Evolutionary conservation across 2,329 filamentous ascomycete species (phyloP), one percentile per base, ranked within the genome.

Genomic region (Ophiostoma sp.): DNA sequence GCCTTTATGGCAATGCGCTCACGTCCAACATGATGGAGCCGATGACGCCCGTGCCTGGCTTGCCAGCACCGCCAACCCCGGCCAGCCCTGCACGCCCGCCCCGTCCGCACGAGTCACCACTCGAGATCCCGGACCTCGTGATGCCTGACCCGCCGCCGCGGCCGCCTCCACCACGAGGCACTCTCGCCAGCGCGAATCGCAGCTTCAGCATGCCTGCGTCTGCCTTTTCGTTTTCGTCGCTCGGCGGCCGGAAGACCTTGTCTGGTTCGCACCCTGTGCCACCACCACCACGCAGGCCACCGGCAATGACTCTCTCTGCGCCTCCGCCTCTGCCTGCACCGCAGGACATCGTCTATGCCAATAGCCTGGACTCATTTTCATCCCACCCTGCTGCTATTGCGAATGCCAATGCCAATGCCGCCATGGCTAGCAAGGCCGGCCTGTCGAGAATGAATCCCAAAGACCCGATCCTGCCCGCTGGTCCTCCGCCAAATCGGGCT

Each of bases 401-500:
- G 16, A 63, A 44, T 5, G 18, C n/a, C n/a, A 42, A 40, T 18
- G 60, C 60, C 1, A 62, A 38, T 9, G 42, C 14, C 16, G 40
- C 40, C 40, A 9, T 16, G 18, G 3, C 40, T 16, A 41, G 9
- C 6, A 27, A 60, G 38, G 18, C 27, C 27, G 27, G 27, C 27
- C 27, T 27, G 27, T 27, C 40, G 7, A 40, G 38, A 16, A 27
- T 52, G 40, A 58, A 44, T 52, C 40, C 40, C 1, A 45, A 52
- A 16, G 68, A 44, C 18, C 12, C 66, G 5, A 41, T 64, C 16
- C 47, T 64, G 74, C 79, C 27, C 1, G 40, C 72, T 4, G 80
- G 81, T 0, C 81, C 83, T 0, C 81, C 82, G 0, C 82, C 82
- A 0, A 80, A 71, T 5, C 76, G 78, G n/a, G 79, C 80, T 3